phyloP scores from a whole-genome alignment of 441 rosid genomes.

The Isatis lusitanica region DNA sequence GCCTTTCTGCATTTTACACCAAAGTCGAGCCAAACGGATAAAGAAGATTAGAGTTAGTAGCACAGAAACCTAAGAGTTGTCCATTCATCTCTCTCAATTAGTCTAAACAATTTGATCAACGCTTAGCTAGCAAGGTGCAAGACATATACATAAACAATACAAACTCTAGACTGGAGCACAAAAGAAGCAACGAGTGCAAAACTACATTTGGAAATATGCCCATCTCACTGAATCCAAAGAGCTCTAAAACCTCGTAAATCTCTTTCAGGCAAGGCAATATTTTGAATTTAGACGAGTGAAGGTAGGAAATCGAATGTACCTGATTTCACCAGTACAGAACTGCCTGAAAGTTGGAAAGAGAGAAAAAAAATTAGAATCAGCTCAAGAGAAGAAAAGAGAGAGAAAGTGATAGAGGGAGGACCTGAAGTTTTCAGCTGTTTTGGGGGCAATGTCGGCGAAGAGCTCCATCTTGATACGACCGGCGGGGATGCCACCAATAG shows the following conservation, averaged over 20 bases:
- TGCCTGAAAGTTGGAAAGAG: conserved; percentile 52
- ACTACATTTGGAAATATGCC: neutral
- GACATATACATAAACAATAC: neutral
- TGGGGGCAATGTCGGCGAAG: conserved; percentile 89
- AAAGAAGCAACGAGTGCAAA: neutral
- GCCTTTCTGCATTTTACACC: conserved; percentile 60
- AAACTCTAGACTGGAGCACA: neutral
- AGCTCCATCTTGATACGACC: conserved; percentile 98
- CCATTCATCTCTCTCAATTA: neutral
- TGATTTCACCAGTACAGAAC: conserved; percentile 92
- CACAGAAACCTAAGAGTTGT: neutral
- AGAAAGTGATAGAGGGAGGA: neutral
- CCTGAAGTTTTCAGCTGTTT: conserved; percentile 87
- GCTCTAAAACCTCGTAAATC: conserved; percentile 10
- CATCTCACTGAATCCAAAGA: neutral
- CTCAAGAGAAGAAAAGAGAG: neutral
- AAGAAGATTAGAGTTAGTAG: conserved; percentile 1
- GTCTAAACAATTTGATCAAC: neutral
- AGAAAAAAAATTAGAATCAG: neutral
- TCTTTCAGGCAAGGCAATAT: neutral
- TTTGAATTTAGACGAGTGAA: neutral
- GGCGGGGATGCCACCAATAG: conserved; percentile 88
- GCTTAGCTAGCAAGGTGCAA: conserved; percentile 1
- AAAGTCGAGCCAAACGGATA: neutral
- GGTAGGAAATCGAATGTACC: conserved; percentile 39